phyloP scores from a whole-genome alignment of 768 basidiomycete genomes.

The Lanmaoa pseudosensibilis region DNA sequence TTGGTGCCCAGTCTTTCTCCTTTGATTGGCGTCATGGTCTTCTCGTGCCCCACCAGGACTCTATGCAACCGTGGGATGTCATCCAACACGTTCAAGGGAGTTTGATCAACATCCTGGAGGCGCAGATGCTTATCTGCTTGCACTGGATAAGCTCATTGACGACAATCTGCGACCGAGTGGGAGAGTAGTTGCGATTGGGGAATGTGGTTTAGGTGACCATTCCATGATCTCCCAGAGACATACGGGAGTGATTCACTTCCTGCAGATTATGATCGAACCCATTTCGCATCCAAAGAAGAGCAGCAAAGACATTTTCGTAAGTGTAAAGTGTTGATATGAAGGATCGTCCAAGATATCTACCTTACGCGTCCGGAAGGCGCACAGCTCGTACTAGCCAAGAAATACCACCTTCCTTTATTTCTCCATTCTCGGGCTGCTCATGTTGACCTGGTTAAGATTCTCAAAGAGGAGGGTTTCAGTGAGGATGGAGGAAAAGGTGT shows the following conservation, averaged over 20 bases:
- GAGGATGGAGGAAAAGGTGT: slow-evolving; percentile 51
- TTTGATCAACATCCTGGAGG: slow-evolving; percentile 60
- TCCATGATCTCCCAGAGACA: neutral
- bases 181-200: slow-evolving; percentile 70
- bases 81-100: slow-evolving; percentile 73
- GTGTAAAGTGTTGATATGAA: slow-evolving; percentile 20
- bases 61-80: slow-evolving; percentile 76
- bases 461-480: slow-evolving; percentile 65
- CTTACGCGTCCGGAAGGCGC: slow-evolving; percentile 33
- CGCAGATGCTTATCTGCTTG: slow-evolving; percentile 58
- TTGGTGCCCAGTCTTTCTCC: slow-evolving; percentile 21
- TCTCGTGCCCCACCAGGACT: slow-evolving; percentile 44
- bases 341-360: neutral
- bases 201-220: slow-evolving; percentile 69
- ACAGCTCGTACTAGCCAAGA: slow-evolving; percentile 67
- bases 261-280: slow-evolving; percentile 74
- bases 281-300: slow-evolving; percentile 57
- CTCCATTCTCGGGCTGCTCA: slow-evolving; percentile 82
- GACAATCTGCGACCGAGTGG: slow-evolving; percentile 51
- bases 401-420: slow-evolving; percentile 73
- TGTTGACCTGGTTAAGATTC: slow-evolving; percentile 60
- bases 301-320: slow-evolving; percentile 66
- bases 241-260: neutral
- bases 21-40: neutral
- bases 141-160: slow-evolving; percentile 54